phyloP scores from a whole-genome alignment of 805 yeast species.

The Barnettozyma salicaria region DNA sequence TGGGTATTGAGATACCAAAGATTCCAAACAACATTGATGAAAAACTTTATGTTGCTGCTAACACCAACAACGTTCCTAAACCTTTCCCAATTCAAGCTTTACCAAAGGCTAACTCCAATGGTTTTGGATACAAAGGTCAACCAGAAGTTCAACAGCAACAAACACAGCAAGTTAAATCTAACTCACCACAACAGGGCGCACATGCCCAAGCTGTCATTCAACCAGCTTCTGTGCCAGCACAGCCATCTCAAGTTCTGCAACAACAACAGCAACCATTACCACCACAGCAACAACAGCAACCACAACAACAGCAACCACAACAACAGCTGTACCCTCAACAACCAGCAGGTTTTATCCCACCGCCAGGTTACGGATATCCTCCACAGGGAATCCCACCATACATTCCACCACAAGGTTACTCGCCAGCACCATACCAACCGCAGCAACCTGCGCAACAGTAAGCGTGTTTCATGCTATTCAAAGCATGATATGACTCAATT shows the following conservation, averaged over 20 bases:
- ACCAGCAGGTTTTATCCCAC: too few relatives aligned
- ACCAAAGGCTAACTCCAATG: conserved; percentile 36
- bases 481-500: not conserved
- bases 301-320: conserved; percentile 20
- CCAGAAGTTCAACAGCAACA: conserved; percentile 27
- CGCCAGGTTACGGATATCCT: too few relatives aligned
- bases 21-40: conserved; percentile 92
- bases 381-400: conserved; percentile 17
- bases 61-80: conserved; percentile 67
- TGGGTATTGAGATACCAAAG: conserved; percentile 95
- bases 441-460: conserved; percentile 14
- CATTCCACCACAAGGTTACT: conserved; percentile 9
- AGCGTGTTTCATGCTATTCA: not conserved
- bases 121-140: conserved; percentile 43
- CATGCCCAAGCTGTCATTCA: conserved; percentile 13
- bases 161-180: conserved; percentile 15
- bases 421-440: conserved; percentile 9
- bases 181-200: conserved; percentile 21
- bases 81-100: conserved; percentile 75
- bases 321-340: conserved; percentile 16
- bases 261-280: conserved; percentile 14
- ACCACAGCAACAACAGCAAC: conserved; percentile 16
- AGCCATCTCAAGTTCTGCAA: conserved; percentile 14
- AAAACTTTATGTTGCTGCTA: conserved; percentile 80
- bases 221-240: conserved; percentile 16